phyloP scores from a whole-genome alignment of 306 rosid genomes.

The Lotus japonicus region DNA sequence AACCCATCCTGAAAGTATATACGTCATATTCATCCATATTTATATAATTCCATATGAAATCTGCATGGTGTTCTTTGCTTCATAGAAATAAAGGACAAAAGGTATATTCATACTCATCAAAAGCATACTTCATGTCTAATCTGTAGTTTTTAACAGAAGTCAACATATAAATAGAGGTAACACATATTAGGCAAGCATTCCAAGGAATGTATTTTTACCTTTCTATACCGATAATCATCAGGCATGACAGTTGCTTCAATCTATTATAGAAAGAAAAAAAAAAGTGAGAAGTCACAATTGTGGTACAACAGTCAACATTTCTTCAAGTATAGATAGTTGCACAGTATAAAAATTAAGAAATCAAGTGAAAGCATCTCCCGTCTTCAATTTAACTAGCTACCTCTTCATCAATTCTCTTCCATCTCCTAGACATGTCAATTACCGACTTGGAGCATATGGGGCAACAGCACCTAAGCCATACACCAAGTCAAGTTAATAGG shows the following conservation, averaged over 20 bases:
- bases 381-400: constrained; percentile 34
- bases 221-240: constrained; percentile 66
- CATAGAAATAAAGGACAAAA: background rate
- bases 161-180: background rate
- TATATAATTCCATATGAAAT: background rate
- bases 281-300: constrained; percentile 13
- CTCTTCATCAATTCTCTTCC: constrained; percentile 97
- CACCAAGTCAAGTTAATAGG: constrained; percentile 16
- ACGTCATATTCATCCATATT: background rate
- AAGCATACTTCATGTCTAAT: too few relatives aligned
- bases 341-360: background rate
- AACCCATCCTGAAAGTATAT: too few relatives aligned
- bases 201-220: constrained; percentile 40
- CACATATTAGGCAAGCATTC: constrained; percentile 3
- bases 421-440: constrained; percentile 69
- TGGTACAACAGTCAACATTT: background rate
- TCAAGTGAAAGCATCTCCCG: background rate
- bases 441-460: constrained; percentile 89
- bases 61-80: background rate
- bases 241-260: constrained; percentile 85
- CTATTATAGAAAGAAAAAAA: constrained; percentile 36
- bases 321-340: background rate
- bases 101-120: background rate
- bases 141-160: background rate
- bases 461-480: constrained; percentile 61